Conservation (phyloP, 139 green algal species). For the Pseudopediastrum boryanum region DNA sequence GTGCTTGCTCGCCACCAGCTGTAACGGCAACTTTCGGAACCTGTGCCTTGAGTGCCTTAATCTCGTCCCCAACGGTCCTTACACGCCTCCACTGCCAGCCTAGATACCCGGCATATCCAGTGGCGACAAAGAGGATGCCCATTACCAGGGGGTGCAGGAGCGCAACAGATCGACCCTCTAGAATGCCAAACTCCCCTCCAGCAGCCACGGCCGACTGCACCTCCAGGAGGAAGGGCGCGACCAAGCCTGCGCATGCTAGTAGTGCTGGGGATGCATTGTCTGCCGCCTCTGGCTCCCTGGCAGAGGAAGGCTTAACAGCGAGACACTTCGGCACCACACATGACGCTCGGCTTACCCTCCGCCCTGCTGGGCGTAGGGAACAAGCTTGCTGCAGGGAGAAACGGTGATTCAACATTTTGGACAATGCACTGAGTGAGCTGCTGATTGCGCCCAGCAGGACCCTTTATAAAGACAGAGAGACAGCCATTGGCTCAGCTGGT, state of each 20-base stretch:
- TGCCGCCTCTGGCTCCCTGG: too few relatives aligned
- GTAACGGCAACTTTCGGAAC: constrained; percentile 54
- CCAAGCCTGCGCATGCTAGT: background rate
- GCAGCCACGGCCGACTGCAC: constrained; percentile 13
- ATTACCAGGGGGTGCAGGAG: constrained; percentile 91
- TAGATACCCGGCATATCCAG: constrained; percentile 88
- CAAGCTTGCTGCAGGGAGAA: too few relatives aligned
- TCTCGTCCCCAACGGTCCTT: constrained; percentile 67
- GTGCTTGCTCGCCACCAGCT: constrained; percentile 52
- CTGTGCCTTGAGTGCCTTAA: constrained; percentile 80
- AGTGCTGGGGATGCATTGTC: background rate
- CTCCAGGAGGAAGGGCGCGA: constrained; percentile 8
- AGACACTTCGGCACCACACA: too few relatives aligned
- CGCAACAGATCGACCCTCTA: constrained; percentile 55
- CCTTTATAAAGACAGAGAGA: too few relatives aligned
- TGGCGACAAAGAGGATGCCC: constrained; percentile 77
- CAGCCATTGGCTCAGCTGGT: too few relatives aligned
- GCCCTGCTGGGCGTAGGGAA: too few relatives aligned
- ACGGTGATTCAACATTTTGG: too few relatives aligned
- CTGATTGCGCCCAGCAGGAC: too few relatives aligned
- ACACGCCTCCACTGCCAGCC: constrained; percentile 83
- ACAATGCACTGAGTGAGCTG: too few relatives aligned
- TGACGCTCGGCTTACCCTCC: too few relatives aligned
- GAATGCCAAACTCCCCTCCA: constrained; percentile 29
- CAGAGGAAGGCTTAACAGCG: too few relatives aligned